A percentile compares a stretch with the other conserved stretches of the same genome.
phyloP scores from a whole-genome alignment of 2,329 filamentous ascomycete species.

The Shiraia sp. region DNA sequence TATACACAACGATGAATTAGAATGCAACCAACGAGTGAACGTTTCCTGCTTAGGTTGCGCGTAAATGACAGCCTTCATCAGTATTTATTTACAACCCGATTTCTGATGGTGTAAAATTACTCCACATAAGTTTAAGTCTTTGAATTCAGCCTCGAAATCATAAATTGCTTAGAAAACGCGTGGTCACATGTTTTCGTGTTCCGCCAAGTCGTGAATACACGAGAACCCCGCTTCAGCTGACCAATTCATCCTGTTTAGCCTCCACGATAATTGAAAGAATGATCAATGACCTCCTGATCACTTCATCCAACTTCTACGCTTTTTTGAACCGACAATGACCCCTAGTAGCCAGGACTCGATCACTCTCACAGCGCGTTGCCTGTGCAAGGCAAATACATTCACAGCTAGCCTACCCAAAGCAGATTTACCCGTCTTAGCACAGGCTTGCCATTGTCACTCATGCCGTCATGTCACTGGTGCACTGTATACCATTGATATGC shows the following conservation, averaged over 20 bases:
- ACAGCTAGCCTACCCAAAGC: slow-evolving; percentile 36
- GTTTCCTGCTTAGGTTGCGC: too few species aligned
- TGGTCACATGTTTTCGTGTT: slow-evolving; percentile 15
- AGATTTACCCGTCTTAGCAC: slow-evolving; percentile 48
- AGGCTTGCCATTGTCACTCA: slow-evolving; percentile 56
- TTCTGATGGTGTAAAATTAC: too few species aligned
- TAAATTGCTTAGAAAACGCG: too few species aligned
- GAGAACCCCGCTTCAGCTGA: slow-evolving; percentile 21
- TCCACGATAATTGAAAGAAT: background rate
- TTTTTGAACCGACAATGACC: slow-evolving; percentile 10
- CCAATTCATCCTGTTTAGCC: slow-evolving; percentile 5
- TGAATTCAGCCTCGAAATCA: too few species aligned
- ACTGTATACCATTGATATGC: slow-evolving; percentile 43
- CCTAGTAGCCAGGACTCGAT: slow-evolving; percentile 16
- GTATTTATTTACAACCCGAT: too few species aligned
- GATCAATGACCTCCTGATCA: background rate
- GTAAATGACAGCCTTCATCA: too few species aligned
- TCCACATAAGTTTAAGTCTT: too few species aligned
- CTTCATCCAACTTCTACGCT: background rate
- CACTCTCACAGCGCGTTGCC: slow-evolving; percentile 48
- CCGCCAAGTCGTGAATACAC: slow-evolving; percentile 3
- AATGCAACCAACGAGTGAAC: too few species aligned
- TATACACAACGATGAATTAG: too few species aligned
- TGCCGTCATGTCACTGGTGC: slow-evolving; percentile 54
- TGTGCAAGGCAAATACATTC: slow-evolving; percentile 53